Evolutionary conservation across 352 stramenopile genomes (phyloP).

Genomic region (Hyaloperonospora brassicae): DNA sequence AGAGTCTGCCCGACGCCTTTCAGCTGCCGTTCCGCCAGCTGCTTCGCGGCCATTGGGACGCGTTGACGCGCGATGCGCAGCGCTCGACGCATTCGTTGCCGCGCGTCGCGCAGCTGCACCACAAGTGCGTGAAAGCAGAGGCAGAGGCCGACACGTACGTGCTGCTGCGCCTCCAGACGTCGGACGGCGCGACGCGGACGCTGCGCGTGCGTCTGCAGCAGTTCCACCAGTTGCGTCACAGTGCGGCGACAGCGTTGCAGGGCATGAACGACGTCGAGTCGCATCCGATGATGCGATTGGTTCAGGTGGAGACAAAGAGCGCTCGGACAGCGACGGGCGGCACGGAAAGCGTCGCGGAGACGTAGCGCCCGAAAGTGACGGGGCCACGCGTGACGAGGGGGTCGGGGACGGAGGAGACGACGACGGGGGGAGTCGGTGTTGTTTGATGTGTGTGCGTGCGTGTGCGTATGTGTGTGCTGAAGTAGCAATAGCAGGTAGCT

Average conservation of each 20-base stretch:
- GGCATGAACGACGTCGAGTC: conserved; percentile 64
- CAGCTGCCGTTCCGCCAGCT: conserved; percentile 32
- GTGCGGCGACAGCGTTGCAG: conserved; percentile 58
- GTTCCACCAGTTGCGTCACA: conserved; percentile 77
- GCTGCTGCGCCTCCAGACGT: conserved; percentile 47
- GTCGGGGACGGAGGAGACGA: not conserved
- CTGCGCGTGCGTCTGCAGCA: conserved; percentile 46
- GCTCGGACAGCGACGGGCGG: no score
- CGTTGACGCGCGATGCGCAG: conserved; percentile 11
- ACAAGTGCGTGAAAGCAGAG: conserved; percentile 14
- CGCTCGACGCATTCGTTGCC: conserved; percentile 25
- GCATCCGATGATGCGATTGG: conserved; percentile 74
- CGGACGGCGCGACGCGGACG: conserved; percentile 33
- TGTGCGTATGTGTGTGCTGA: not conserved
- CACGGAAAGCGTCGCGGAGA: no score
- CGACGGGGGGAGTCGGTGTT: not conserved
- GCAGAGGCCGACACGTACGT: conserved; percentile 15
- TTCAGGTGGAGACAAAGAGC: conserved; percentile 24
- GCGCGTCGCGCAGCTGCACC: conserved; percentile 33
- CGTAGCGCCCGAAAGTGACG: no score
- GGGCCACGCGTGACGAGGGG: conserved; percentile 6
- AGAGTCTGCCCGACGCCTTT: conserved; percentile 40
- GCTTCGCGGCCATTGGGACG: conserved; percentile 30
- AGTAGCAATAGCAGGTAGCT: conserved; percentile 9
- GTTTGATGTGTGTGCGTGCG: not conserved